Evolutionary conservation across 345 rosid genomes (phyloP).

Genomic region (Aquilaria sinensis): DNA sequence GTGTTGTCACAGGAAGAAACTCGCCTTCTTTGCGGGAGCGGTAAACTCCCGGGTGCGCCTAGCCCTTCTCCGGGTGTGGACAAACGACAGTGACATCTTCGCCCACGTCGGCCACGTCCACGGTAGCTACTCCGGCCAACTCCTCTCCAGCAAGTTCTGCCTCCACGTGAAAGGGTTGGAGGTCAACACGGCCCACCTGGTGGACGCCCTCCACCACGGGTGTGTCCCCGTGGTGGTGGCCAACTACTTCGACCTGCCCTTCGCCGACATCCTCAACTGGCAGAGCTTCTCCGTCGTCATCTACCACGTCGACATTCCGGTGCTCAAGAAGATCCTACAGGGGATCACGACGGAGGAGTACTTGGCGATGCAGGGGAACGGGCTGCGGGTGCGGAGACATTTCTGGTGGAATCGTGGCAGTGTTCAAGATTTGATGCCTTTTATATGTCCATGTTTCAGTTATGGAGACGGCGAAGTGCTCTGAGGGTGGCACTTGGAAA

Average conservation of each 20-base stretch:
- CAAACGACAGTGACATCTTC: conserved; percentile 38
- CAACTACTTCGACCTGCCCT: conserved; percentile 54
- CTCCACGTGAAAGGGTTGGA: conserved; percentile 53
- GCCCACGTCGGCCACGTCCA: conserved; percentile 36
- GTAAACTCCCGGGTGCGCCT: conserved; percentile 40
- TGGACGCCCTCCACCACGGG: conserved; percentile 47
- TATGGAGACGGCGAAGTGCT: conserved; percentile 39
- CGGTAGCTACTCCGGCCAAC: conserved; percentile 33
- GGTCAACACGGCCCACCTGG: conserved; percentile 43
- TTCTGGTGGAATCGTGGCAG: conserved; percentile 43
- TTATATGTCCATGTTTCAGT: conserved; percentile 44
- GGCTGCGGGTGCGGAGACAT: conserved; percentile 39
- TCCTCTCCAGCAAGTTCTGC: conserved; percentile 46
- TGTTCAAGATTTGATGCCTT: conserved; percentile 36
- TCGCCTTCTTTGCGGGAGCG: conserved; percentile 53
- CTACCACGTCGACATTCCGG: conserved; percentile 40
- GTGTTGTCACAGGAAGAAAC: conserved; percentile 28
- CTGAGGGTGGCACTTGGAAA: conserved; percentile 11
- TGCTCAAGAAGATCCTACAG: conserved; percentile 38
- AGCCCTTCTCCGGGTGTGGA: conserved; percentile 33
- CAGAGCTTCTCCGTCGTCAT: conserved; percentile 41
- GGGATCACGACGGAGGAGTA: conserved; percentile 23
- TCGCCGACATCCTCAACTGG: conserved; percentile 46
- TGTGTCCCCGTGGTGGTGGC: conserved; percentile 49
- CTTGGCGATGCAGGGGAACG: conserved; percentile 27